These are phyloP conservation scores for Pythium sukuiense DNA, from an alignment of 352 stramenopile species.

Conservation along the genomic window DNA sequence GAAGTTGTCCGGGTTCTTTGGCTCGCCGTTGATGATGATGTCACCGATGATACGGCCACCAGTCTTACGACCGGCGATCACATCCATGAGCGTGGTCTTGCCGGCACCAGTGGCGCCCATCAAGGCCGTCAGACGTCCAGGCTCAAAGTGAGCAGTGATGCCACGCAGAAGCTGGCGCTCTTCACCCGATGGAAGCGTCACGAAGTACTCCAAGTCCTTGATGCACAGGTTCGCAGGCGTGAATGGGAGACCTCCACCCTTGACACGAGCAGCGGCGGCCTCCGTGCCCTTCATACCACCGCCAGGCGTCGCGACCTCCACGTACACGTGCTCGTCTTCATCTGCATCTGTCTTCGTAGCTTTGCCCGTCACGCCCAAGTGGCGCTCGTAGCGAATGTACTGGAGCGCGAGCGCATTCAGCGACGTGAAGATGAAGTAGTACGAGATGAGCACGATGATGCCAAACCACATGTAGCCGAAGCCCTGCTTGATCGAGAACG, in stretches of 20 bases:
- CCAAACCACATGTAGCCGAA: conserved; percentile 54
- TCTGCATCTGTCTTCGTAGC: conserved; percentile 32
- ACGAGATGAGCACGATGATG: conserved; percentile 39
- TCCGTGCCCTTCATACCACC: conserved; percentile 3
- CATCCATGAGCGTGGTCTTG: conserved; percentile 70
- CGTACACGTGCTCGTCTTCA: conserved; percentile 34
- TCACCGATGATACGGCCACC: conserved; percentile 76
- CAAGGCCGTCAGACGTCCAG: conserved; percentile 66
- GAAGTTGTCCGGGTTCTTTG: conserved; percentile 80
- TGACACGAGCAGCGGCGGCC: conserved; percentile 9
- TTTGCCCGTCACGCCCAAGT: conserved; percentile 41
- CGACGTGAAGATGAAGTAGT: conserved; percentile 59
- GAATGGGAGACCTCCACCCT: conserved; percentile 38
- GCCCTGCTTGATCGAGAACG: conserved; percentile 35
- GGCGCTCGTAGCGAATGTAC: conserved; percentile 55
- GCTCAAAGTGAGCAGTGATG: conserved; percentile 55
- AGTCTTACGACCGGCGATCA: conserved; percentile 74
- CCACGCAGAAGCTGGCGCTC: conserved; percentile 43
- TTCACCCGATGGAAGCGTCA: conserved; percentile 51
- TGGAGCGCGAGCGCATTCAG: conserved; percentile 47
- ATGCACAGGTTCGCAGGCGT: conserved; percentile 43
- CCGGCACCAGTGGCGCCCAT: conserved; percentile 70
- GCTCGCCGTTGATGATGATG: conserved; percentile 89
- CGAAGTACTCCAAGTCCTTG: conserved; percentile 46
- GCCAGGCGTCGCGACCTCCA: conserved; percentile 38